Conservation (phyloP, 2,329 filamentous ascomycete genomes). For the Trichophyton benhamiae region DNA sequence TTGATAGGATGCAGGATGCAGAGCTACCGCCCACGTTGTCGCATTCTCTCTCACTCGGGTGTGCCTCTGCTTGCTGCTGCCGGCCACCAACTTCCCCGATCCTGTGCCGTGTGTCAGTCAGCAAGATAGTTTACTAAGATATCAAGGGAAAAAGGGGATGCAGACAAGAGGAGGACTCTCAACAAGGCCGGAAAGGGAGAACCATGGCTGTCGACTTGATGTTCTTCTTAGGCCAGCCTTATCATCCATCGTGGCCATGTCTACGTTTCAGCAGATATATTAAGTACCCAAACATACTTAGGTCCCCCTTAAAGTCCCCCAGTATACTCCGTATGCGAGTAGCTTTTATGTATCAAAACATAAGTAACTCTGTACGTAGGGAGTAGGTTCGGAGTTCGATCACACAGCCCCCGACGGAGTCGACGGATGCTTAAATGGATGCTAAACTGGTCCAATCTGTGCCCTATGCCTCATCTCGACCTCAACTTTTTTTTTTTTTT, state of each 20-base stretch:
- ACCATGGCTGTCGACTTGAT: neutral
- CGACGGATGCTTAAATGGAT: neutral
- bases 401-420: neutral
- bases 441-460: neutral
- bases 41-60: neutral
- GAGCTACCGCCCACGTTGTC: neutral
- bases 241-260: neutral
- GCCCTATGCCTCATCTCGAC: neutral
- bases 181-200: neutral
- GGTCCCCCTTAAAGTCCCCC: too few relatives aligned
- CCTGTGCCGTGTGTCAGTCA: too few relatives aligned
- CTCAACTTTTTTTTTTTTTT: too few relatives aligned
- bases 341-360: neutral
- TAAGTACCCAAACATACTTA: neutral
- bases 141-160: neutral
- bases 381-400: neutral
- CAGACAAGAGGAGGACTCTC: neutral
- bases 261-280: neutral
- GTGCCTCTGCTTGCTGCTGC: too few relatives aligned
- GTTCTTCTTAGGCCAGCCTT: neutral
- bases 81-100: too few relatives aligned
- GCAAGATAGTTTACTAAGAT: neutral
- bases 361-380: too few relatives aligned
- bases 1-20: neutral
- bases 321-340: too few relatives aligned